These are phyloP conservation scores for Angomonas desouzai DNA, from an alignment of 208 protist genomes.

Conservation along the genomic window DNA sequence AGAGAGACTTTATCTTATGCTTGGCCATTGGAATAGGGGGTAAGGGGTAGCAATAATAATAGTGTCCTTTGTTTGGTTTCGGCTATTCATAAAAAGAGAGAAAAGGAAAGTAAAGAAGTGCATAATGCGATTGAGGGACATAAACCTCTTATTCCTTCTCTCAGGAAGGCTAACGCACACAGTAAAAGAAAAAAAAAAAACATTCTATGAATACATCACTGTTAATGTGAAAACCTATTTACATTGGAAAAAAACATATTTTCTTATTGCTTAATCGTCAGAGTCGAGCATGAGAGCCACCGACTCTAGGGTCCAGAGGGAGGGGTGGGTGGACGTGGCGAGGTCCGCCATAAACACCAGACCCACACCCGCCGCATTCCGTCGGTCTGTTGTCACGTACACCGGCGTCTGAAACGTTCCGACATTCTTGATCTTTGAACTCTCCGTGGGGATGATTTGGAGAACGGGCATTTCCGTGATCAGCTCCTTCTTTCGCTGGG, in stretches of 20 bases:
- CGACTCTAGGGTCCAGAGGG: slow-evolving; percentile 96
- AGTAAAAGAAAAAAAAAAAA: slow-evolving; percentile 15
- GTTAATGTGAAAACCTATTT: too few species aligned
- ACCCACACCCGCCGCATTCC: slow-evolving; percentile 97
- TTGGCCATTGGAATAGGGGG: slow-evolving; percentile 8
- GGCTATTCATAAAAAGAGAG: not conserved
- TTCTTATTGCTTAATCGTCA: slow-evolving; percentile 53
- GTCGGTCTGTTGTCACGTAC: slow-evolving; percentile 96
- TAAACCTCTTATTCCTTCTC: not conserved
- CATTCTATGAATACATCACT: too few species aligned
- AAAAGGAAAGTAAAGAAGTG: not conserved
- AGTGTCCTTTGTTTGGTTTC: not conserved
- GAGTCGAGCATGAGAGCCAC: slow-evolving; percentile 95
- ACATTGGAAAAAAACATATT: slow-evolving; percentile 14
- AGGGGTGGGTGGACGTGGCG: slow-evolving; percentile 86
- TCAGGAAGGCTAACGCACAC: too few species aligned
- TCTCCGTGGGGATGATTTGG: slow-evolving; percentile 97
- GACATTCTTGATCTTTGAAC: slow-evolving; percentile 91
- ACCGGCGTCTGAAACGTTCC: slow-evolving; percentile 97
- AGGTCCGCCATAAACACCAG: slow-evolving; percentile 98
- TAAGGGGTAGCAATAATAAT: not conserved
- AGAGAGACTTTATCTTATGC: slow-evolving; percentile 3
- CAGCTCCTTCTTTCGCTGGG: slow-evolving; percentile 95
- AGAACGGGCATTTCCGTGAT: slow-evolving; percentile 96
- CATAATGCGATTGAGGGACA: not conserved